Conservation (phyloP, 2,329 filamentous ascomycete species). For the Penicillium hesseltinei region DNA sequence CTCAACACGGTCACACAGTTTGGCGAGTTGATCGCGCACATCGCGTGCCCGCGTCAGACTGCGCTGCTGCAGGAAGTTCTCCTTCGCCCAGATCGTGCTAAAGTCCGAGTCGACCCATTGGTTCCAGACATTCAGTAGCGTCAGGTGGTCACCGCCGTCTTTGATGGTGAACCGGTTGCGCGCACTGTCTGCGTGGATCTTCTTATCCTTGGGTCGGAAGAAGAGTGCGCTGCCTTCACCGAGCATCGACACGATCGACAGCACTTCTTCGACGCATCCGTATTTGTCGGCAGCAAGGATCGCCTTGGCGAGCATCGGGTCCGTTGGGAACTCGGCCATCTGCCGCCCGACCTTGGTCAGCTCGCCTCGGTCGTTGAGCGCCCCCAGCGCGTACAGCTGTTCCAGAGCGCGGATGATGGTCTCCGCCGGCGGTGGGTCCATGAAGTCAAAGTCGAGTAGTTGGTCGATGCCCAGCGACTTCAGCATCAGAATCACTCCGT, state of each 20-base stretch:
- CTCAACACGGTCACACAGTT: slow-evolving; percentile 91
- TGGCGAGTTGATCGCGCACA: slow-evolving; percentile 85
- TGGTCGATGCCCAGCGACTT: slow-evolving; percentile 92
- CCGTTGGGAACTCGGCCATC: slow-evolving; percentile 92
- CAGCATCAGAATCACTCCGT: slow-evolving; percentile 76
- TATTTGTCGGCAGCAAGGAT: slow-evolving; percentile 86
- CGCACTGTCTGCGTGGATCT: slow-evolving; percentile 90
- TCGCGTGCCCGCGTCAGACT: slow-evolving; percentile 85
- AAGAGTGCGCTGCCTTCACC: slow-evolving; percentile 85
- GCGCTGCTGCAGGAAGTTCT: slow-evolving; percentile 92
- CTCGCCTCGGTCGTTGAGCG: slow-evolving; percentile 82
- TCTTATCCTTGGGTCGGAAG: slow-evolving; percentile 95
- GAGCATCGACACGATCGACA: slow-evolving; percentile 93
- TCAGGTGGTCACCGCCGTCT: slow-evolving; percentile 86
- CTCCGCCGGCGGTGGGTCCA: slow-evolving; percentile 88
- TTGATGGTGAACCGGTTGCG: slow-evolving; percentile 84
- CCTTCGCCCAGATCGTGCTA: slow-evolving; percentile 78
- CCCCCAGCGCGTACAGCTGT: slow-evolving; percentile 85
- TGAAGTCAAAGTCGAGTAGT: slow-evolving; percentile 89
- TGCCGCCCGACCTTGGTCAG: slow-evolving; percentile 87
- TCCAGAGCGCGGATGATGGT: slow-evolving; percentile 86
- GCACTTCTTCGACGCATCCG: slow-evolving; percentile 88
- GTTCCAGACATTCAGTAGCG: slow-evolving; percentile 88
- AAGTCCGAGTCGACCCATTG: slow-evolving; percentile 94
- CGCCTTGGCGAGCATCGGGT: slow-evolving; percentile 86